A percentile compares a stretch with the other conserved stretches of the same genome.
phyloP scores from a whole-genome alignment of 2,329 filamentous ascomycete species.

The Colletotrichum sublineola region DNA sequence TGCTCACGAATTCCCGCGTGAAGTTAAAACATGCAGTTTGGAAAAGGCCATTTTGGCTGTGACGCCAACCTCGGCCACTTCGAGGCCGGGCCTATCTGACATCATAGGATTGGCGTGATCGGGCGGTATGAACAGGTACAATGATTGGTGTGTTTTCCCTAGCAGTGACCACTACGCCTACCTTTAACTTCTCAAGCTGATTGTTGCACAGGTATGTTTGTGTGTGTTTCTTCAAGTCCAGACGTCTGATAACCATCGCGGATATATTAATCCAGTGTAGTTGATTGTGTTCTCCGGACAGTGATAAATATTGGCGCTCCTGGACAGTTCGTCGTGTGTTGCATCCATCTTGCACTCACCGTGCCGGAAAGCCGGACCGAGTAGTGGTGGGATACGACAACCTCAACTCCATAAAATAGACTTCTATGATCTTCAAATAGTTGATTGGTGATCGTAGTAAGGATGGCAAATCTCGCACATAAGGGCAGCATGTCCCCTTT shows the following conservation, averaged over 20 bases:
- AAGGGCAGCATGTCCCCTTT: neutral
- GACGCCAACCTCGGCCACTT: neutral
- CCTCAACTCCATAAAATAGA: neutral
- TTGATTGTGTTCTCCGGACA: neutral
- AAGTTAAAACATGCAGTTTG: too few species aligned
- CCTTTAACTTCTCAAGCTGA: too few species aligned
- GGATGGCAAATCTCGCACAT: too few species aligned
- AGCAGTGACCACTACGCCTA: too few species aligned
- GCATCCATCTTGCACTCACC: too few species aligned
- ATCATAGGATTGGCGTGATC: neutral
- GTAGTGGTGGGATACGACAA: neutral
- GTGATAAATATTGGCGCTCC: neutral
- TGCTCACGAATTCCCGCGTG: neutral
- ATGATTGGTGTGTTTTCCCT: neutral
- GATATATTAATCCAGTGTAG: neutral
- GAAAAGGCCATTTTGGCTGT: neutral
- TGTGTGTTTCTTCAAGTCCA: neutral
- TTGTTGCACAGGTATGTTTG: neutral
- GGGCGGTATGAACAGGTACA: neutral
- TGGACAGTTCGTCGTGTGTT: neutral
- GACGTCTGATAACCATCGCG: neutral
- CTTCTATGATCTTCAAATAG: neutral
- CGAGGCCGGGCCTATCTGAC: too few species aligned
- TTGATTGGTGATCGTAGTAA: neutral
- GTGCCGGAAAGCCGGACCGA: neutral